phyloP scores from a whole-genome alignment of 257 asterid genomes.

The Nicotiana tabacum region DNA sequence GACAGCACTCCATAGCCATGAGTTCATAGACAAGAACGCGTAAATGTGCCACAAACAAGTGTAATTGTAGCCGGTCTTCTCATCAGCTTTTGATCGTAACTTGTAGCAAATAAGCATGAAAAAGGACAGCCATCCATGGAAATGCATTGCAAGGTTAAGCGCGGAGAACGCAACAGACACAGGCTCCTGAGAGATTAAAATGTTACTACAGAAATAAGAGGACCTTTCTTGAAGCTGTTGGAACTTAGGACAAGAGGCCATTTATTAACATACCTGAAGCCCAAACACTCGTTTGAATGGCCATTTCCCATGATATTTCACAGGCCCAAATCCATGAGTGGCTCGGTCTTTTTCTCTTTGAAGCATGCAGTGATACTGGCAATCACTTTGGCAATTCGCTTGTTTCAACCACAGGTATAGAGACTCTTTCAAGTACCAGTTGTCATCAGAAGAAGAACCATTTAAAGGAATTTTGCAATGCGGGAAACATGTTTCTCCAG shows the following conservation, averaged over 20 bases:
- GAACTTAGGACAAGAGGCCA: neutral
- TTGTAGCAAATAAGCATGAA: conserved; percentile 30
- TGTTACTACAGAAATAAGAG: neutral
- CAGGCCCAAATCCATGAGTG: conserved; percentile 48
- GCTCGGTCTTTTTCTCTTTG: conserved; percentile 58
- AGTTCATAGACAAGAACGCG: conserved; percentile 66
- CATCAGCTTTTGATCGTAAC: conserved; percentile 53
- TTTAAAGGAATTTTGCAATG: conserved; percentile 49
- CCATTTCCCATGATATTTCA: conserved; percentile 80
- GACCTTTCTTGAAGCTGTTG: neutral
- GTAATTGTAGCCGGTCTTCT: conserved; percentile 61
- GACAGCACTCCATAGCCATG: conserved; percentile 88
- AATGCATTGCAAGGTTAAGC: conserved; percentile 77
- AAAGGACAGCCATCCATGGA: conserved; percentile 92
- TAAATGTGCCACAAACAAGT: conserved; percentile 77
- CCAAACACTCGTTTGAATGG: conserved; percentile 54
- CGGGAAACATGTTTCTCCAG: conserved; percentile 58
- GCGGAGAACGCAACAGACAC: conserved; percentile 83
- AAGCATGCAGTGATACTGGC: conserved; percentile 71
- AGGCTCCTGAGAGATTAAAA: conserved; percentile 56
- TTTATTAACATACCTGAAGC: conserved; percentile 51
- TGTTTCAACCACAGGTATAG: conserved; percentile 56
- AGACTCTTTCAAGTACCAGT: conserved; percentile 23
- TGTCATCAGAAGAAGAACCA: conserved; percentile 36
- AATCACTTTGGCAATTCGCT: conserved; percentile 57